Percentiles rank a stretch among this genome's conserved stretches.
Conservation (phyloP, 345 rosid genomes). For the Dovyalis caffra region DNA sequence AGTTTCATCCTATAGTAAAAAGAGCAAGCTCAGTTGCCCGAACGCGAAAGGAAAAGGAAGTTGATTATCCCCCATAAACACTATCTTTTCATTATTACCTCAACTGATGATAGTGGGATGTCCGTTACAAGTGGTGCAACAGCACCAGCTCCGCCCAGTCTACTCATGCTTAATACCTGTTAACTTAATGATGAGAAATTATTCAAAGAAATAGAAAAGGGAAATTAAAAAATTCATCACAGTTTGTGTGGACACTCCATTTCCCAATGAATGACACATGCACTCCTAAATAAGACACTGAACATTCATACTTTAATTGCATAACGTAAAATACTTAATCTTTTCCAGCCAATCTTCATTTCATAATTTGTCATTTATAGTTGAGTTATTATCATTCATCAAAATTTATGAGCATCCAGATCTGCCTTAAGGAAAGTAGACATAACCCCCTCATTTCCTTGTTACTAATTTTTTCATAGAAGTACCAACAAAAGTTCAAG, state of each 20-base stretch:
- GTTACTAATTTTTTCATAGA: not conserved
- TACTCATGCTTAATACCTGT: slow-evolving; percentile 99
- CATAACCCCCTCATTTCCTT: not conserved
- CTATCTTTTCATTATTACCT: slow-evolving; percentile 48
- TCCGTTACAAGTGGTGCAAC: slow-evolving; percentile 99
- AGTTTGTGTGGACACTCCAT: slow-evolving; percentile 1
- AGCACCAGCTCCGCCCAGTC: slow-evolving; percentile 97
- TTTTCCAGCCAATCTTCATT: not conserved
- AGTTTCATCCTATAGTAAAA: slow-evolving; percentile 62
- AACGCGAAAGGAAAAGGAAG: slow-evolving; percentile 4
- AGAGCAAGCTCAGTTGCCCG: slow-evolving; percentile 5
- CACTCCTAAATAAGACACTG: not conserved
- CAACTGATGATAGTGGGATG: slow-evolving; percentile 83
- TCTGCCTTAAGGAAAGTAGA: not conserved
- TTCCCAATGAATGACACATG: not conserved
- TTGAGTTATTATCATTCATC: not conserved
- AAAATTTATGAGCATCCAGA: not conserved
- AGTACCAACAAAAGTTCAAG: not conserved
- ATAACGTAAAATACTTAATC: not conserved
- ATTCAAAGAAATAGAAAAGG: slow-evolving; percentile 9
- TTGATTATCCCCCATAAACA: not conserved
- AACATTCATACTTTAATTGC: slow-evolving; percentile 5
- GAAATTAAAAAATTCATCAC: slow-evolving; percentile 8
- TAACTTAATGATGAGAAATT: slow-evolving; percentile 6
- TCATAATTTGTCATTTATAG: not conserved